Percentiles rank a stretch among this genome's conserved stretches.
Conservation (phyloP, 192 early-diverging fungal genomes). For the Gaertneriomyces sp. region DNA sequence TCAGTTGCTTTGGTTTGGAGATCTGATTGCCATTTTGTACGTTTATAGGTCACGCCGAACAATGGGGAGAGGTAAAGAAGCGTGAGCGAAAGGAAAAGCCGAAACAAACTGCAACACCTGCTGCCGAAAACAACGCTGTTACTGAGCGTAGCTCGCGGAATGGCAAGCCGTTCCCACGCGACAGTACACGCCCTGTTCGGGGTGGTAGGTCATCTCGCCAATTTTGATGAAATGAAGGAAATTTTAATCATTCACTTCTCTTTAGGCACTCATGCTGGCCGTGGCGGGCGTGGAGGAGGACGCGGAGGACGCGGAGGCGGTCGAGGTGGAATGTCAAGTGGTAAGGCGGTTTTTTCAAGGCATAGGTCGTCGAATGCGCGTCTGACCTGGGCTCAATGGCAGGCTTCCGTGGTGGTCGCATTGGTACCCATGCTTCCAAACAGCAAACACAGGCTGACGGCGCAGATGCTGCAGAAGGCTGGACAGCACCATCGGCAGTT, state of each 20-base stretch:
- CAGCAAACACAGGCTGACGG: no score
- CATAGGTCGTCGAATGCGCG: no score
- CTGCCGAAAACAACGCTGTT: constrained; percentile 4
- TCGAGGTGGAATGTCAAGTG: constrained; percentile 38
- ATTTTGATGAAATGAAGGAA: constrained; percentile 10
- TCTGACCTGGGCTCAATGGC: no score
- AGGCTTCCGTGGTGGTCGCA: no score
- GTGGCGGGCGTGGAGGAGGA: constrained; percentile 65
- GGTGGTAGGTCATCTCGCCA: constrained; percentile 47
- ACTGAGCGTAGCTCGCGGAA: constrained; percentile 3
- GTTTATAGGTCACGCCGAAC: constrained; percentile 64
- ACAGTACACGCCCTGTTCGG: constrained; percentile 37
- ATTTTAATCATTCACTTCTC: neutral
- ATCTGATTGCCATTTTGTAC: constrained; percentile 18
- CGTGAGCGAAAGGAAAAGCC: constrained; percentile 60
- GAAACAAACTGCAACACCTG: constrained; percentile 11
- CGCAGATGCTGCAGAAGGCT: no score
- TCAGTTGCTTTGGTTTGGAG: neutral
- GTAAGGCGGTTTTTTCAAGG: no score
- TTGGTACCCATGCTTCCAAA: no score
- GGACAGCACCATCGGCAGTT: no score
- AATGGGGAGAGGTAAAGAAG: constrained; percentile 87
- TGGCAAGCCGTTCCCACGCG: neutral
- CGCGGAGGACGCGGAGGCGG: constrained; percentile 56
- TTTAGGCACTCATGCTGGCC: constrained; percentile 32